Base-by-base conservation (phyloP, 2,329 filamentous ascomycete species). In the Fusarium penzigii region DNA sequence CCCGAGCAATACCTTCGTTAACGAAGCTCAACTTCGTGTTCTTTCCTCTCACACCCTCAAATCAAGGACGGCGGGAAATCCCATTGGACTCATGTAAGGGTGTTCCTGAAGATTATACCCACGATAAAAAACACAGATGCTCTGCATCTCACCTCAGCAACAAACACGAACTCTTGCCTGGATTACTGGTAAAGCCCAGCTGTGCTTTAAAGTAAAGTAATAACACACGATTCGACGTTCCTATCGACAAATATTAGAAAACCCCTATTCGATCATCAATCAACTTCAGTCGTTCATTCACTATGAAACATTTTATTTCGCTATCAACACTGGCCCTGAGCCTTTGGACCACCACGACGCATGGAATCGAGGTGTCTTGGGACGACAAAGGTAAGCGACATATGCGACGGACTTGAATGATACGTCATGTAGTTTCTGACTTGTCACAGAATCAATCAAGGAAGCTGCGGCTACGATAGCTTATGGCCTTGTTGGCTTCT, bases 401-500 rank as follows among this genome's bases (percentile, higher is more conserved):
- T 25, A 25, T 5, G 20, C 20, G 7, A 25, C 20, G 20, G 20
- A 25, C 20, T 5, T 25, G 7, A 25, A 25, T 2, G 20, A 12
- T 2, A 39, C 7, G 3, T 5, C 2, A 3, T 8, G 17, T 13
- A 7, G 8, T 46, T 10, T 51, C 48, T 48, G 29, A 47, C 38
- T 29, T 16, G 20, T 14, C 5, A 14, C 17, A 83, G 80, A 70
- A 44, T 82, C 81, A 0, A 65, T 84, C 48, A 81, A 79, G 53
- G 65, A 71, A 9, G 77, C 77, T 1, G 77, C 79, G 3, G 67
- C 68, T 45, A 78, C 75, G 16, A 72, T 79, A 49, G 78, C 77
- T 29, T 78, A 69, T 48, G 76, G 75, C 17, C 55, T 80, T 46
- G 70, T 79, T 63, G 76, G 72, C 40, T 82, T 71, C 61, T 82